phyloP scores from a whole-genome alignment of 106 monocot species.

The Allium fistulosum region DNA sequence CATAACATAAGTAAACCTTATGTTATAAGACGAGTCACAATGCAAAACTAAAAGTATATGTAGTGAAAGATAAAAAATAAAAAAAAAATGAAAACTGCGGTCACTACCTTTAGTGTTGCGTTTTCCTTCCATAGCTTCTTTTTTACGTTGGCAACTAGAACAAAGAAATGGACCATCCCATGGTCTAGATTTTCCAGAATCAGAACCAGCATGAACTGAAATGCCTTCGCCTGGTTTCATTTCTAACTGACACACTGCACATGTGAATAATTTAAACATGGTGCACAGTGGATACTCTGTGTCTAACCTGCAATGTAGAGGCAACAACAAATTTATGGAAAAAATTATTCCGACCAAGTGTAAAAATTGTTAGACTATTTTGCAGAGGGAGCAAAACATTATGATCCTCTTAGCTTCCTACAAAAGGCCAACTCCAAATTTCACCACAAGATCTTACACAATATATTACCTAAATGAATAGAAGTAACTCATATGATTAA shows the following conservation, averaged over 20 bases:
- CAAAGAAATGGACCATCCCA: constrained; percentile 90
- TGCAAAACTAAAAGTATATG: too few species aligned
- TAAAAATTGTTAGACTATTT: too few species aligned
- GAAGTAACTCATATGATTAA: too few species aligned
- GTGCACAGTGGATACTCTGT: constrained; percentile 44
- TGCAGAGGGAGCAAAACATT: too few species aligned
- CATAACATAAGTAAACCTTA: too few species aligned
- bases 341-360: too few species aligned
- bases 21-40: neutral
- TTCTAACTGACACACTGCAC: constrained; percentile 75
- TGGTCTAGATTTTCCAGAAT: constrained; percentile 19
- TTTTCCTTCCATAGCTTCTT: constrained; percentile 91
- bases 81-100: neutral
- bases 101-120: neutral
- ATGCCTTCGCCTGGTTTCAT: constrained; percentile 85
- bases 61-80: too few species aligned
- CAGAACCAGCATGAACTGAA: constrained; percentile 37
- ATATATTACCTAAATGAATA: too few species aligned
- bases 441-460: too few species aligned
- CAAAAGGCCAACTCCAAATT: too few species aligned
- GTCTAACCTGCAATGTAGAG: constrained; percentile 43
- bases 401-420: too few species aligned
- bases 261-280: constrained; percentile 64
- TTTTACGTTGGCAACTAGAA: constrained; percentile 56
- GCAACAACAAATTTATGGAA: too few species aligned